phyloP scores from a whole-genome alignment of 2,329 filamentous ascomycete genomes.

The Fusarium sp. region DNA sequence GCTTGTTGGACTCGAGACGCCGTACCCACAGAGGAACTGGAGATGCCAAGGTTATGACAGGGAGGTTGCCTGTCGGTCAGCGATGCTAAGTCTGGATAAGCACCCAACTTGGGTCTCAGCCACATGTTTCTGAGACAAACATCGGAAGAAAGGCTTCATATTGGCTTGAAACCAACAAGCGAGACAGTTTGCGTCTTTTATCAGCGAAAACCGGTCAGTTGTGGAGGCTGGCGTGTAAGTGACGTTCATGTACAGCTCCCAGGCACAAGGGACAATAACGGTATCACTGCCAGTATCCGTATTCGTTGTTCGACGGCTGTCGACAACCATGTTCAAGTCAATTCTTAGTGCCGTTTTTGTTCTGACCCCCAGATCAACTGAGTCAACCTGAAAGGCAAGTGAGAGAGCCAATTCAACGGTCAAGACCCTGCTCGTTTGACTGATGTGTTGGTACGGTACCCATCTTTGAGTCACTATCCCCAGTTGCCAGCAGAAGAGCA shows the following conservation, averaged over 20 bases:
- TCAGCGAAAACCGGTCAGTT: neutral
- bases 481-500: conserved; percentile 18
- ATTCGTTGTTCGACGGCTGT: conserved; percentile 8
- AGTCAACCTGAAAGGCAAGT: conserved; percentile 22
- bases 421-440: neutral
- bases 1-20: conserved; percentile 40
- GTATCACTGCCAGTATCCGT: neutral
- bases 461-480: conserved; percentile 1
- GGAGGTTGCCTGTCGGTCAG: conserved; percentile 31
- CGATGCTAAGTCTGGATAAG: conserved; percentile 32
- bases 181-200: conserved; percentile 5
- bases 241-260: neutral
- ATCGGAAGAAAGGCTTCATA: conserved; percentile 25
- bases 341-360: conserved; percentile 3
- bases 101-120: conserved; percentile 30
- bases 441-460: conserved; percentile 6
- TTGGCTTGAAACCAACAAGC: neutral
- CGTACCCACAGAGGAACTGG: conserved; percentile 12
- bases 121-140: conserved; percentile 40
- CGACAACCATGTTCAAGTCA: neutral
- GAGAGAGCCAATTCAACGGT: conserved; percentile 15
- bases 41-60: conserved; percentile 28
- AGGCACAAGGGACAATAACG: neutral
- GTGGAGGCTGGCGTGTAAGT: conserved; percentile 1
- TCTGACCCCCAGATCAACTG: conserved; percentile 1